Percentiles rank a stretch among this genome's conserved stretches.
These are phyloP conservation scores for Diutina neorugosa DNA, from an alignment of 1,139 yeast genomes.

Conservation along the genomic window DNA sequence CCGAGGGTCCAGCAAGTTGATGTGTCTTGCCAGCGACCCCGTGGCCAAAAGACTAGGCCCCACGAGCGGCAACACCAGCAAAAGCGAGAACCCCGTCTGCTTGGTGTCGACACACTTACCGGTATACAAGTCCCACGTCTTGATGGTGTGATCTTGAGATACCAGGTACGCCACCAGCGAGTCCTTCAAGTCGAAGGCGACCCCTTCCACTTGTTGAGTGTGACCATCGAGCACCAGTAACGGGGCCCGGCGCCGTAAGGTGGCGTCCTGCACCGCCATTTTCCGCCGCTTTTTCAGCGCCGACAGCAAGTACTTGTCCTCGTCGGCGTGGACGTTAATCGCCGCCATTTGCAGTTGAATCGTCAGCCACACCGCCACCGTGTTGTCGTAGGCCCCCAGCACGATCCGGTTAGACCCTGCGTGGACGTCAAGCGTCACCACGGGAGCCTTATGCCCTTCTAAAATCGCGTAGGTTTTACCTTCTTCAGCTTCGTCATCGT, in stretches of 20 bases:
- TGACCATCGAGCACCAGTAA: slow-evolving; percentile 71
- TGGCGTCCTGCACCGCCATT: slow-evolving; percentile 65
- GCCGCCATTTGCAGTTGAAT: slow-evolving; percentile 66
- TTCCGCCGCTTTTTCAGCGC: slow-evolving; percentile 84
- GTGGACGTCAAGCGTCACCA: slow-evolving; percentile 61
- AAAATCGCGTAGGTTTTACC: slow-evolving; percentile 73
- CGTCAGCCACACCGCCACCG: slow-evolving; percentile 85
- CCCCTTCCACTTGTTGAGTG: slow-evolving; percentile 76
- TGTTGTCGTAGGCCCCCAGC: slow-evolving; percentile 75
- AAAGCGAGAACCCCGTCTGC: slow-evolving; percentile 76
- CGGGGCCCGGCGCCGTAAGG: slow-evolving; percentile 73
- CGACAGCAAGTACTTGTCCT: slow-evolving; percentile 41
- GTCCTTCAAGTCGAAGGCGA: slow-evolving; percentile 62
- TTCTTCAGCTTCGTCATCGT: slow-evolving; percentile 44
- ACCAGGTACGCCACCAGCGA: slow-evolving; percentile 81
- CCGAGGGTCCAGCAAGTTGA: slow-evolving; percentile 87
- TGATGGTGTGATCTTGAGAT: slow-evolving; percentile 88
- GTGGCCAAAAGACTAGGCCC: slow-evolving; percentile 58
- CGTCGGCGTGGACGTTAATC: slow-evolving; percentile 39
- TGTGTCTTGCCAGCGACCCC: slow-evolving; percentile 95
- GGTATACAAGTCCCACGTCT: slow-evolving; percentile 93
- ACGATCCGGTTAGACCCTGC: slow-evolving; percentile 43
- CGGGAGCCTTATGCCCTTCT: slow-evolving; percentile 84
- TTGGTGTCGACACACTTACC: slow-evolving; percentile 75
- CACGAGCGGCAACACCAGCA: slow-evolving; percentile 62